Conservation (phyloP, 23 red algal species). For the Gracilaria gracilis region DNA sequence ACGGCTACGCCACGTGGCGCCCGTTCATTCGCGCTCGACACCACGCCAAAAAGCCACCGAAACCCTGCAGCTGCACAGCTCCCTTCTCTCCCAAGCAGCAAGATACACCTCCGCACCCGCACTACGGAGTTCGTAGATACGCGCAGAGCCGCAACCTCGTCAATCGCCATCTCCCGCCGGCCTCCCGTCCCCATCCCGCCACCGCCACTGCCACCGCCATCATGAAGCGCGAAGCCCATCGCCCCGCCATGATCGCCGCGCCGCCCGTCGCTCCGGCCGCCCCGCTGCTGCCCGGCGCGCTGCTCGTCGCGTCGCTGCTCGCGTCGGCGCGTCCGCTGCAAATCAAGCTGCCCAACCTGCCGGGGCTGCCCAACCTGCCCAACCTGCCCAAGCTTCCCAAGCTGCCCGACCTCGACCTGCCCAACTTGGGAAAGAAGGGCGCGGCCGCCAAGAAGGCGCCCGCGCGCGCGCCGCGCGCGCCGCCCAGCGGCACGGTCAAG, state of each 20-base stretch:
- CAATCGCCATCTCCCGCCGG: no score
- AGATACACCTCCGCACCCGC: no score
- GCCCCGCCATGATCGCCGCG: background rate
- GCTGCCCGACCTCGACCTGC: conserved; percentile 61
- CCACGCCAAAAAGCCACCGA: no score
- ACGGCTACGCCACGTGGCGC: no score
- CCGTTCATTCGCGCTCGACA: no score
- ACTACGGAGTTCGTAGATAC: no score
- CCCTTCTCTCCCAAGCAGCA: no score
- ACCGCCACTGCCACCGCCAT: background rate
- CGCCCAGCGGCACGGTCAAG: background rate
- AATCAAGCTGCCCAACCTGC: conserved; percentile 57
- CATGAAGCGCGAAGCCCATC: background rate
- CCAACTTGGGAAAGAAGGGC: conserved; percentile 56
- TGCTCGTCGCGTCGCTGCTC: background rate
- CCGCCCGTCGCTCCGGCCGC: background rate
- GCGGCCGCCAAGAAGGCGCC: background rate
- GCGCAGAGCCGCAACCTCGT: no score
- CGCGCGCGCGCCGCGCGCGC: background rate
- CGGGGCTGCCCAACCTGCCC: conserved; percentile 36
- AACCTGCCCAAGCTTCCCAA: conserved; percentile 41
- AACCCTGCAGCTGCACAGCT: no score
- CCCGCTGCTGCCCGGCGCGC: background rate
- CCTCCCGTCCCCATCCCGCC: background rate
- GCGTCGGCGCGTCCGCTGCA: conserved; percentile 22